Evolutionary conservation across 305 asterid species (phyloP).

Genomic region (Caryopteris hybrid): DNA sequence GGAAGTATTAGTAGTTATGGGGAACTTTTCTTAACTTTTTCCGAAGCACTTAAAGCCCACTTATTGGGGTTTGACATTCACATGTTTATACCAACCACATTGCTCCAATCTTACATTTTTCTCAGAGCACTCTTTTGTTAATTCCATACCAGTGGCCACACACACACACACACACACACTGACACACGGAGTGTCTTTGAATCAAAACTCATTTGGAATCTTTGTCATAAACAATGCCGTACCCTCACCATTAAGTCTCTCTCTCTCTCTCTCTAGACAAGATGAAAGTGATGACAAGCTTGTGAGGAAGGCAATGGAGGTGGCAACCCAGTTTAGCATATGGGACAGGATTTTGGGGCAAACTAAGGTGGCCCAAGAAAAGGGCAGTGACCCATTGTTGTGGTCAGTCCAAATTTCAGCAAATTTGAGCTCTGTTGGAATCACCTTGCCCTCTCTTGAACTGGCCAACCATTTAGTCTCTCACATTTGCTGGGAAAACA

Average conservation of each 20-base stretch:
- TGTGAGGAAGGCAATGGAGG: slow-evolving; percentile 47
- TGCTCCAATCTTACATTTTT: slow-evolving; percentile 5
- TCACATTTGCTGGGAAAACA: slow-evolving; percentile 92
- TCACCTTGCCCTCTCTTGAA: slow-evolving; percentile 64
- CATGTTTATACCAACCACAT: slow-evolving; percentile 31
- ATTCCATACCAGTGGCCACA: slow-evolving; percentile 12
- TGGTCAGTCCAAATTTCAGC: slow-evolving; percentile 89
- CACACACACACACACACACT: not conserved
- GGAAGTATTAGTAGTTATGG: slow-evolving; percentile 12
- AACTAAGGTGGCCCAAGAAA: slow-evolving; percentile 70
- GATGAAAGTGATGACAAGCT: slow-evolving; percentile 24
- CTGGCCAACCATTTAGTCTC: slow-evolving; percentile 68
- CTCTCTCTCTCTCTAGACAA: not conserved
- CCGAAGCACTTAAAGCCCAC: slow-evolving; percentile 15
- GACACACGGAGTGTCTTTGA: not conserved
- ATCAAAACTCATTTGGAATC: slow-evolving; percentile 16
- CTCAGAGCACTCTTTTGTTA: not conserved
- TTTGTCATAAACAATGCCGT: slow-evolving; percentile 15
- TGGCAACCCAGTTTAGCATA: slow-evolving; percentile 26
- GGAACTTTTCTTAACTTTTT: not conserved
- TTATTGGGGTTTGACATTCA: slow-evolving; percentile 36
- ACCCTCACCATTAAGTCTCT: not conserved
- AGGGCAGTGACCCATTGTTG: slow-evolving; percentile 64
- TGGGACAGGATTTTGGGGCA: slow-evolving; percentile 68
- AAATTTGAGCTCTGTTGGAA: slow-evolving; percentile 58